Conservation (phyloP, 768 basidiomycete species). For the Leccinum imitatum region DNA sequence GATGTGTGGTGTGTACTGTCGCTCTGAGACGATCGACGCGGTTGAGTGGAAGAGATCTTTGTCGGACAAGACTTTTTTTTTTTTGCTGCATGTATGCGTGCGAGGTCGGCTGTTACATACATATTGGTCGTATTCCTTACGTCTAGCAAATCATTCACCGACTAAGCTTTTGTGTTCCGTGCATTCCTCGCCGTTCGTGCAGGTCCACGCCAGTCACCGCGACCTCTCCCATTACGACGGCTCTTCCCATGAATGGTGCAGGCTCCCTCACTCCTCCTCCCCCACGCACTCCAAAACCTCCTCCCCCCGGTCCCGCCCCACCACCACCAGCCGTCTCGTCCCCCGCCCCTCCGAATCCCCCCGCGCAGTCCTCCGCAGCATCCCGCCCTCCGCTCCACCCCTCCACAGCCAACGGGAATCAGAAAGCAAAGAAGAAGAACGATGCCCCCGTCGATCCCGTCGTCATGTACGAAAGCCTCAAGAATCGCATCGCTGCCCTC, state of each 20-base stretch:
- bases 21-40: not conserved
- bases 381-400: conserved; percentile 35
- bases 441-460: conserved; percentile 71
- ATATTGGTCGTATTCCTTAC: conserved; percentile 2
- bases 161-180: conserved; percentile 26
- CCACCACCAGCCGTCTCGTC: conserved; percentile 48
- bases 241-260: conserved; percentile 48
- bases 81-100: not conserved
- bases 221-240: not conserved
- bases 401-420: conserved; percentile 30
- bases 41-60: not conserved
- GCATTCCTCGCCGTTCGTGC: conserved; percentile 30
- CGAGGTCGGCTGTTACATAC: not conserved
- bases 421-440: conserved; percentile 71
- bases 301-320: conserved; percentile 57
- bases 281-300: conserved; percentile 46
- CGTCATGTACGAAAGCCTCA: conserved; percentile 84
- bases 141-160: conserved; percentile 23
- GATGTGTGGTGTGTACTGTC: not conserved
- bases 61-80: not conserved
- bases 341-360: conserved; percentile 35
- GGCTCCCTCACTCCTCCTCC: conserved; percentile 27
- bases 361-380: conserved; percentile 35
- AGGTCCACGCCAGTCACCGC: conserved; percentile 17
- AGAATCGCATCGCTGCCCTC: conserved; percentile 84